phyloP scores from a whole-genome alignment of 2,329 filamentous ascomycete species.

The Hypoxylon sp. region DNA sequence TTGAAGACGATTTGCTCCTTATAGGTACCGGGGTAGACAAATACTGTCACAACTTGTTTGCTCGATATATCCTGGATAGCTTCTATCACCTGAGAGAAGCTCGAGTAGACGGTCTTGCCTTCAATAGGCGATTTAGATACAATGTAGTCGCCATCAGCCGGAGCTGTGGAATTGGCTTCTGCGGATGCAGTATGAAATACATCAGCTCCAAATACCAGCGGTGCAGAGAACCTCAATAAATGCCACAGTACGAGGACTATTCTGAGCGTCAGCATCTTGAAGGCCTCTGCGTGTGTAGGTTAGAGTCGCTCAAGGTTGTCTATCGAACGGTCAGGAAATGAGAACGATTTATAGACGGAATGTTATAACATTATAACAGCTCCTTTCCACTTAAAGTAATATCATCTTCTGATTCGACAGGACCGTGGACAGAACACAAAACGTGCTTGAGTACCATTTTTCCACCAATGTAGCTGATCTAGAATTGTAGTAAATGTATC shows the following conservation, averaged over 20 bases:
- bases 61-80: conserved; percentile 21
- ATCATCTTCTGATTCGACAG: background rate
- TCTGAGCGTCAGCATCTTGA: conserved; percentile 14
- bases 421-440: background rate
- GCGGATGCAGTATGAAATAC: background rate
- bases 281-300: background rate
- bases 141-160: conserved; percentile 31
- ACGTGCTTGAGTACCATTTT: background rate
- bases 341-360: background rate
- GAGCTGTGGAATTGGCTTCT: conserved; percentile 13
- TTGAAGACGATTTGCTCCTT: conserved; percentile 34
- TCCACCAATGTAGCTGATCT: background rate
- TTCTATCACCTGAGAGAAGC: conserved; percentile 17
- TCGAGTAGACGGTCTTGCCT: conserved; percentile 34
- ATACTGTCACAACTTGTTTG: conserved; percentile 19
- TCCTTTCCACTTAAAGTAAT: conserved; percentile 5
- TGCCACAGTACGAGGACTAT: background rate
- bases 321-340: background rate
- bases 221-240: background rate
- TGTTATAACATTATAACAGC: too few relatives aligned
- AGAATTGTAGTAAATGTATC: background rate
- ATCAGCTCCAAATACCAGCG: background rate
- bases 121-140: conserved; percentile 30
- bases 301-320: background rate
- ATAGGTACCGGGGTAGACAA: conserved; percentile 32